These are phyloP conservation scores for Suillus lakei DNA, from an alignment of 768 basidiomycete species.

Conservation along the genomic window DNA sequence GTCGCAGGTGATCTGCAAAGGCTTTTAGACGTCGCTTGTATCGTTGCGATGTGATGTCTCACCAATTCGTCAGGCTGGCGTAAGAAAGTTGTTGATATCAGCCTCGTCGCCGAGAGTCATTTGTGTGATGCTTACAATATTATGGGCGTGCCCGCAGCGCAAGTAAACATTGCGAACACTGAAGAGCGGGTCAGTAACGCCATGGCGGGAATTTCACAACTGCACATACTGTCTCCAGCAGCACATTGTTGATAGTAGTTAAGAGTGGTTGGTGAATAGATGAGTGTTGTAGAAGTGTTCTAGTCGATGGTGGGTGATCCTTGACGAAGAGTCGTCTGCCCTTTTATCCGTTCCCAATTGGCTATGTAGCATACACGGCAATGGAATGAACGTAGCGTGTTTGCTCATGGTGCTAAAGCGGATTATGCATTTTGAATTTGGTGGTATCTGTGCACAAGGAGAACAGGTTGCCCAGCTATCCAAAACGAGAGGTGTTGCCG, in stretches of 20 bases:
- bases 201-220: too few species aligned
- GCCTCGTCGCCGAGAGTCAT: neutral
- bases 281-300: constrained; percentile 13
- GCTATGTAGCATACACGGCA: constrained; percentile 31
- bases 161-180: constrained; percentile 54
- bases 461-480: constrained; percentile 33
- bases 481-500: constrained; percentile 32
- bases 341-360: constrained; percentile 28
- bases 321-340: constrained; percentile 13
- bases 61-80: constrained; percentile 45
- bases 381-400: constrained; percentile 21
- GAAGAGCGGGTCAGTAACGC: constrained; percentile 3
- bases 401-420: constrained; percentile 20
- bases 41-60: neutral
- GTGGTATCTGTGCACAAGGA: constrained; percentile 29
- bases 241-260: constrained; percentile 46
- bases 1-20: constrained; percentile 49
- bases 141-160: constrained; percentile 53
- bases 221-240: constrained; percentile 55
- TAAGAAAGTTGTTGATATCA: neutral
- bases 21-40: constrained; percentile 12
- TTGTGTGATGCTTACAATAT: constrained; percentile 38
- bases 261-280: constrained; percentile 13
- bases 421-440: constrained; percentile 25
- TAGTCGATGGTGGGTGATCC: constrained; percentile 17